phyloP scores from a whole-genome alignment of 495 filamentous ascomycete genomes.

The Hyphodiscus hymeniophilus region DNA sequence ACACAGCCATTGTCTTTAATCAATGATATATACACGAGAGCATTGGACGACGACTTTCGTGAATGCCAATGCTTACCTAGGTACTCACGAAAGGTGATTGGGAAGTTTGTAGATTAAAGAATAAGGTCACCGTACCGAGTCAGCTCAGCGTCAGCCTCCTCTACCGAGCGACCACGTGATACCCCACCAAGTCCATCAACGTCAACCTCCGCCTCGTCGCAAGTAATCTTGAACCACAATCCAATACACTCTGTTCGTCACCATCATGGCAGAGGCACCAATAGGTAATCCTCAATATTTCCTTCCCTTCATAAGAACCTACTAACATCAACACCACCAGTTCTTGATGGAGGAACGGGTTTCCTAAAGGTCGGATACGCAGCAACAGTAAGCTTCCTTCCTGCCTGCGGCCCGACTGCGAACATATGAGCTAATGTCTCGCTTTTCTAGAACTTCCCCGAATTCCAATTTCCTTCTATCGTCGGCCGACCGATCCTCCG shows the following conservation, averaged over 20 bases:
- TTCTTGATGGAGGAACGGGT: conserved; percentile 99
- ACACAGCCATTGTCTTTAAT: no score
- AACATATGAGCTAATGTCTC: conserved; percentile 9
- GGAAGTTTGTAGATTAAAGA: no score
- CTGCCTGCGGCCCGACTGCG: neutral
- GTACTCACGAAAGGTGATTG: no score
- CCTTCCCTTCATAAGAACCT: conserved; percentile 7
- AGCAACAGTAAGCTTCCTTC: conserved; percentile 51
- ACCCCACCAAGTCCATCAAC: no score
- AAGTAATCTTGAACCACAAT: neutral
- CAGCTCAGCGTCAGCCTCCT: no score
- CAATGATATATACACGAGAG: no score
- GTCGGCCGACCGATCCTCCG: conserved; percentile 96
- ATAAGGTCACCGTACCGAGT: no score
- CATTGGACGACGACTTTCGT: no score
- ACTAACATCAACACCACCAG: conserved; percentile 40
- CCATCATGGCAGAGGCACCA: conserved; percentile 61
- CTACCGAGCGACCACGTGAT: no score
- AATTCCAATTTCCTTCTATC: conserved; percentile 96
- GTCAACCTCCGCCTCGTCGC: neutral
- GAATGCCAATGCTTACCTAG: no score
- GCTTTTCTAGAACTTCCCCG: conserved; percentile 77
- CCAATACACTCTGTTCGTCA: neutral
- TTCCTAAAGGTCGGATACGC: conserved; percentile 99
- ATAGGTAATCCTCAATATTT: conserved; percentile 46